Evolutionary conservation across 176 grass and related monocot genomes (phyloP).

Genomic region (Cenchrus fungigraminus): DNA sequence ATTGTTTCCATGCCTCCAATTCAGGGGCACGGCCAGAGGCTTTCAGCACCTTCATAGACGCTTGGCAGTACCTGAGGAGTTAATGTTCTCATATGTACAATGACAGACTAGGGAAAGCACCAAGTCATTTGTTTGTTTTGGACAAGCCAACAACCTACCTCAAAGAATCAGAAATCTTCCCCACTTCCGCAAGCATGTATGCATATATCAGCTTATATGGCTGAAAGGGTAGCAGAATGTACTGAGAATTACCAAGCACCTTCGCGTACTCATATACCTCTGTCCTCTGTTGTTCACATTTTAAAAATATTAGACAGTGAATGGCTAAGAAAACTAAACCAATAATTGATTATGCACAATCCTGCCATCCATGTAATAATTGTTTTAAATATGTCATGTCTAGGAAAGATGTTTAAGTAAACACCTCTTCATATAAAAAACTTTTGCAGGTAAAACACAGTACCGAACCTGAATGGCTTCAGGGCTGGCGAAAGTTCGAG

Average conservation of each 20-base stretch:
- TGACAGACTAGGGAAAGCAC: constrained; percentile 8
- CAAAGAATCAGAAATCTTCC: constrained; percentile 85
- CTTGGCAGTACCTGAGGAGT: constrained; percentile 90
- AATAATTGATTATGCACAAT: constrained; percentile 26
- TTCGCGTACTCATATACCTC: constrained; percentile 97
- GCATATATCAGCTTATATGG: constrained; percentile 99
- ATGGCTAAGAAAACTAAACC: constrained; percentile 26
- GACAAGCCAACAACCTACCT: constrained; percentile 58
- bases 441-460: constrained; percentile 13
- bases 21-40: constrained; percentile 82
- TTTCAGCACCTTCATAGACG: constrained; percentile 86
- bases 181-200: constrained; percentile 93
- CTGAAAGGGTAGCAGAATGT: constrained; percentile 84
- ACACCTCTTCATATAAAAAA: neutral
- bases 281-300: constrained; percentile 73
- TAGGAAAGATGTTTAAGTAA: constrained; percentile 8
- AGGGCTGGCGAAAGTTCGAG: constrained; percentile 84
- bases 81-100: constrained; percentile 36
- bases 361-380: constrained; percentile 21
- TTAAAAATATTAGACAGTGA: constrained; percentile 35
- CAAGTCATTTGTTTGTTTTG: neutral
- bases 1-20: constrained; percentile 85
- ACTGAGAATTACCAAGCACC: constrained; percentile 97
- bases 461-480: constrained; percentile 86
- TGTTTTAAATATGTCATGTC: neutral